Conservation (phyloP, 108 stramenopile genomes). For the Fistulifera pelliculosa region DNA sequence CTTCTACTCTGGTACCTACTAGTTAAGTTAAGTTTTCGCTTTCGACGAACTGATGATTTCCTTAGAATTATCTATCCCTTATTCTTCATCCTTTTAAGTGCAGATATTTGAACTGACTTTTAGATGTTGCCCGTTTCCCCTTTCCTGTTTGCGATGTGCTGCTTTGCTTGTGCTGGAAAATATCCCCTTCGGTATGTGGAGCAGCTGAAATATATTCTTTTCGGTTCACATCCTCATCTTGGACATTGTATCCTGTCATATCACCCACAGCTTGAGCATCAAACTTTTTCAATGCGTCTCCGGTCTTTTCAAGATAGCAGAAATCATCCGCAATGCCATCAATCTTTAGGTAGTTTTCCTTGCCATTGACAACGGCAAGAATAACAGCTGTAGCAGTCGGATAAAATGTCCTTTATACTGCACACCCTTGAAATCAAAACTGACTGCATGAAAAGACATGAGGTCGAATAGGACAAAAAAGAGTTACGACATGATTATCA, state of each 20-base stretch:
- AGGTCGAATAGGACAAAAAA: background rate
- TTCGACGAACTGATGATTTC: too few relatives aligned
- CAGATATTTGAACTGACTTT: too few relatives aligned
- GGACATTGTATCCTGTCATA: background rate
- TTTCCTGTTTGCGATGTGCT: too few relatives aligned
- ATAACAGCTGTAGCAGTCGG: conserved; percentile 73
- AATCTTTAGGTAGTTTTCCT: conserved; percentile 32
- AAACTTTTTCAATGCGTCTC: conserved; percentile 59
- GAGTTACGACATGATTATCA: background rate
- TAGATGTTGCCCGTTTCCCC: too few relatives aligned
- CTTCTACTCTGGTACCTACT: too few relatives aligned
- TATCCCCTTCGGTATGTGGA: too few relatives aligned
- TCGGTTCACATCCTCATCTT: conserved; percentile 6
- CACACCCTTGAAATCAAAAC: conserved; percentile 67
- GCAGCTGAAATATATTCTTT: background rate
- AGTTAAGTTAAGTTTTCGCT: too few relatives aligned
- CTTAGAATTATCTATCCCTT: too few relatives aligned
- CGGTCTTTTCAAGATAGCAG: conserved; percentile 39
- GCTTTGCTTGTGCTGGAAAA: too few relatives aligned
- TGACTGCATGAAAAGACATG: conserved; percentile 15
- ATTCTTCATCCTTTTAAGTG: too few relatives aligned
- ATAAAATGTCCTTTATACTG: conserved; percentile 66
- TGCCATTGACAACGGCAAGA: conserved; percentile 19
- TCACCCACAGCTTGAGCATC: conserved; percentile 53
- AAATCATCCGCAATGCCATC: conserved; percentile 75